phyloP scores from a whole-genome alignment of 129 eudicot genomes.

The Pulicaria dysenterica region DNA sequence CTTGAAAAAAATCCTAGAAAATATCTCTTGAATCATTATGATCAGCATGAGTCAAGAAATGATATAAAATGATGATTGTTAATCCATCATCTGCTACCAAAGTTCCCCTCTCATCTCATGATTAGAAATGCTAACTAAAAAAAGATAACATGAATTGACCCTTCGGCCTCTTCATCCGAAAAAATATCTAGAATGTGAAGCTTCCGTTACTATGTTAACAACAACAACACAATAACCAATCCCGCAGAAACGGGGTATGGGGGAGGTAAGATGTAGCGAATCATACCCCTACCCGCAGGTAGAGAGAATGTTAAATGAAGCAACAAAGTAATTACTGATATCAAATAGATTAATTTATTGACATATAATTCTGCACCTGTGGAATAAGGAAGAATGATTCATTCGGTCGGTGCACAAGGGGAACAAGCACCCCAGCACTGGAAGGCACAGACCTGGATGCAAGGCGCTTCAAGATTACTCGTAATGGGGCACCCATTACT shows the following conservation, averaged over 20 bases:
- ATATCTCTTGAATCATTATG: neutral
- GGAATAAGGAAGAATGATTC: constrained; percentile 90
- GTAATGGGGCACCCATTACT: constrained; percentile 90
- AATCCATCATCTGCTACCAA: neutral
- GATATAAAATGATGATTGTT: neutral
- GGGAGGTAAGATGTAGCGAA: too few species aligned
- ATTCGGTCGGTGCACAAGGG: constrained; percentile 89
- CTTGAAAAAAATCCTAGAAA: constrained; percentile 8
- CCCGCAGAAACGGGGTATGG: too few species aligned
- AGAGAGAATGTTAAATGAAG: neutral
- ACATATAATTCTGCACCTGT: constrained; percentile 49
- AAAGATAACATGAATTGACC: neutral
- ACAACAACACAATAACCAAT: too few species aligned
- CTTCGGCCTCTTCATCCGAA: neutral
- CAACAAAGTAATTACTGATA: neutral
- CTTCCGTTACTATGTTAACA: constrained; percentile 6
- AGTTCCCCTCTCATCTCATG: neutral
- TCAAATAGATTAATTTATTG: constrained; percentile 14
- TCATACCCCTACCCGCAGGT: too few species aligned
- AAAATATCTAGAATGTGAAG: constrained; percentile 13
- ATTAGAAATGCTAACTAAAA: neutral
- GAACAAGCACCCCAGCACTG: constrained; percentile 53
- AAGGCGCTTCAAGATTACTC: constrained; percentile 71
- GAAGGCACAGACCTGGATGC: constrained; percentile 62
- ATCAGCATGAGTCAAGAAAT: constrained; percentile 1